Evolutionary conservation across 805 yeast species (phyloP).

Genomic region (Wickerhamomyces rabaulensis): DNA sequence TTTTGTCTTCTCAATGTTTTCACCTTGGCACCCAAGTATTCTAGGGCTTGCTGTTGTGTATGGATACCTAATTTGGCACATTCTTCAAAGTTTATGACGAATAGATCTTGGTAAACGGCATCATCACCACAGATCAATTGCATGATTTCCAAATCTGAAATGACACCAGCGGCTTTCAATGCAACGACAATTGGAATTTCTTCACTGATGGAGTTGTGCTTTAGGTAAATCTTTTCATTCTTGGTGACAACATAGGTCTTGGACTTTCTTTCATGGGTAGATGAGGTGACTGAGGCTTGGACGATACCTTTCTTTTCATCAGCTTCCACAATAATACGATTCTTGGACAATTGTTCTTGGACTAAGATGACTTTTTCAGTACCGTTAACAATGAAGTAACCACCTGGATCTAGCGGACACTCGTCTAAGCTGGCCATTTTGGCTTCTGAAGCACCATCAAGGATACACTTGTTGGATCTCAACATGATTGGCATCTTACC

Average conservation of each 20-base stretch:
- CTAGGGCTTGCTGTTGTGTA: conserved; percentile 92
- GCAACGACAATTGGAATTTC: conserved; percentile 93
- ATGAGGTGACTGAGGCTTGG: conserved; percentile 96
- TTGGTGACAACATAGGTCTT: conserved; percentile 94
- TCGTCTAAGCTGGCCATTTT: conserved; percentile 88
- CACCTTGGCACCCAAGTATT: conserved; percentile 85
- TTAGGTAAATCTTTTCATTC: conserved; percentile 80
- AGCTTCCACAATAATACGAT: conserved; percentile 96
- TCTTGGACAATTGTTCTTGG: conserved; percentile 94
- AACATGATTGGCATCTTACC: conserved; percentile 99
- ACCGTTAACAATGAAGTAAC: conserved; percentile 95
- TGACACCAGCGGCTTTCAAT: conserved; percentile 90
- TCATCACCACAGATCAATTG: conserved; percentile 92
- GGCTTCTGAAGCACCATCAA: conserved; percentile 69
- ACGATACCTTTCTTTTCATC: conserved; percentile 92
- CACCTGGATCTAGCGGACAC: conserved; percentile 98
- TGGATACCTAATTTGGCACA: conserved; percentile 78
- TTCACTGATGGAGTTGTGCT: conserved; percentile 93
- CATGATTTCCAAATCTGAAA: conserved; percentile 87
- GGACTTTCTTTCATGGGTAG: conserved; percentile 97
- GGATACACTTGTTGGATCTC: conserved; percentile 84
- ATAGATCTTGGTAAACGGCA: conserved; percentile 83
- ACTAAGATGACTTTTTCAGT: conserved; percentile 96
- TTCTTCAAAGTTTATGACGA: conserved; percentile 91
- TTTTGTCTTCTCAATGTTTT: conserved; percentile 91